These are phyloP conservation scores for Pythium utonaiense DNA, from an alignment of 352 stramenopile genomes.

Conservation along the genomic window DNA sequence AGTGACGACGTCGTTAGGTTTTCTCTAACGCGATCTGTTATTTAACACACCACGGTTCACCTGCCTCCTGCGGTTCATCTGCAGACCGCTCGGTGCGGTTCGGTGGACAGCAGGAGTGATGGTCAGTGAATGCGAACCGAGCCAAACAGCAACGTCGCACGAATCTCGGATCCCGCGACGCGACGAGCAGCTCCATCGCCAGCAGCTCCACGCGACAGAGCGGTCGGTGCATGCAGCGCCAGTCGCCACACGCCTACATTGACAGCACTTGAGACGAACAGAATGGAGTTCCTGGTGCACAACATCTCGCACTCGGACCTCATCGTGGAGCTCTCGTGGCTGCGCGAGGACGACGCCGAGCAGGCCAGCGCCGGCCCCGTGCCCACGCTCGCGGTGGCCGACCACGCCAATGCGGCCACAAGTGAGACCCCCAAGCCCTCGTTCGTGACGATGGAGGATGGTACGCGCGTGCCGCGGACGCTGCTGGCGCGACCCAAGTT, in stretches of 20 bases:
- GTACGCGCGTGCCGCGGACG: slow-evolving; percentile 34
- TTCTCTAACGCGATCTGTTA: too few relatives aligned
- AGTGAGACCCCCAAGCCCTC: neutral
- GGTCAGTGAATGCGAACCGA: neutral
- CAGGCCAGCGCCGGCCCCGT: neutral
- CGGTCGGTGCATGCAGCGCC: neutral
- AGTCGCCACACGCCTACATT: too few relatives aligned
- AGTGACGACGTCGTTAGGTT: too few relatives aligned
- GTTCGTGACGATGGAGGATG: slow-evolving; percentile 10
- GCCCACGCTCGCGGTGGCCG: slow-evolving; percentile 4
- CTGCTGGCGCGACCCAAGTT: slow-evolving; percentile 85
- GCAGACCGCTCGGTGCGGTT: too few relatives aligned
- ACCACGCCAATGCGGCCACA: slow-evolving; percentile 5
- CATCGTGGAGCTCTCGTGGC: slow-evolving; percentile 87
- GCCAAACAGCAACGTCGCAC: neutral
- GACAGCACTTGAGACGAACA: too few relatives aligned
- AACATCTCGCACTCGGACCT: slow-evolving; percentile 97
- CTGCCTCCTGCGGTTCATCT: too few relatives aligned
- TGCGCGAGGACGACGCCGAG: slow-evolving; percentile 34
- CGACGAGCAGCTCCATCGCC: too few relatives aligned
- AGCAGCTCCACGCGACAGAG: too few relatives aligned
- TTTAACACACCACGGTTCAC: too few relatives aligned
- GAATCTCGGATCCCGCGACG: slow-evolving; percentile 3
- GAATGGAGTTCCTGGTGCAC: slow-evolving; percentile 94
- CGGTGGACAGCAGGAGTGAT: neutral